Conservation (phyloP, 2,329 filamentous ascomycete genomes). For the Epicoccum nigrum region DNA sequence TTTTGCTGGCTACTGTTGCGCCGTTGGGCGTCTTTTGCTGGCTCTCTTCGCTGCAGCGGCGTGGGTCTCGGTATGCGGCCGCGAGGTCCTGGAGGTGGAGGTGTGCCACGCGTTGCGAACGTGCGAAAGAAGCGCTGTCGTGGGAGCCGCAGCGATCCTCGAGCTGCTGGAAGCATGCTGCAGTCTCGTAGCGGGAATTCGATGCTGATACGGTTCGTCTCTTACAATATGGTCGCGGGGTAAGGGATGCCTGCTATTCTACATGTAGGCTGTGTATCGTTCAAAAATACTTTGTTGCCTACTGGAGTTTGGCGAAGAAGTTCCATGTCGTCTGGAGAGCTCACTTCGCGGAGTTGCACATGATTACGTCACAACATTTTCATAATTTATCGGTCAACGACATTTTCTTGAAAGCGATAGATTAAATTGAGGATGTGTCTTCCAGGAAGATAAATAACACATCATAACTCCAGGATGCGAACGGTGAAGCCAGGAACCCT, state of each 20-base stretch:
- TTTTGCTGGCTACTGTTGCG: slow-evolving; percentile 5
- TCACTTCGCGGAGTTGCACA: background rate
- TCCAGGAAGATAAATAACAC: no score
- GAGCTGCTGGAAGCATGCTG: slow-evolving; percentile 33
- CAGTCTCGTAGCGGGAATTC: no score
- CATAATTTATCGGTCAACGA: no score
- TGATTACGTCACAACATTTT: slow-evolving; percentile 5
- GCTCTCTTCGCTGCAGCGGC: slow-evolving; percentile 18
- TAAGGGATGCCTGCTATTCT: no score
- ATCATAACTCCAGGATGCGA: no score
- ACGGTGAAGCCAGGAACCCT: no score
- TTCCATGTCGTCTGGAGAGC: slow-evolving; percentile 8
- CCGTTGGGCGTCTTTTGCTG: slow-evolving; percentile 16
- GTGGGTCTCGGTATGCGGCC: slow-evolving; percentile 29
- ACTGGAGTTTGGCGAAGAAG: background rate
- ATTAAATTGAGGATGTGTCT: no score
- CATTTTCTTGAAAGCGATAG: no score
- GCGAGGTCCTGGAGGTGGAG: slow-evolving; percentile 28
- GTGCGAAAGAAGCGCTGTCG: slow-evolving; percentile 27
- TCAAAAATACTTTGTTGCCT: background rate
- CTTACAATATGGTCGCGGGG: background rate
- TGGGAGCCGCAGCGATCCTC: slow-evolving; percentile 38
- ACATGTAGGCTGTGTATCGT: background rate
- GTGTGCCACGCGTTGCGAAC: slow-evolving; percentile 31
- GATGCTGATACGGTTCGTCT: background rate